These are phyloP conservation scores for Blastosporella zonata DNA, from an alignment of 1,284 basidiomycete species.

Conservation along the genomic window DNA sequence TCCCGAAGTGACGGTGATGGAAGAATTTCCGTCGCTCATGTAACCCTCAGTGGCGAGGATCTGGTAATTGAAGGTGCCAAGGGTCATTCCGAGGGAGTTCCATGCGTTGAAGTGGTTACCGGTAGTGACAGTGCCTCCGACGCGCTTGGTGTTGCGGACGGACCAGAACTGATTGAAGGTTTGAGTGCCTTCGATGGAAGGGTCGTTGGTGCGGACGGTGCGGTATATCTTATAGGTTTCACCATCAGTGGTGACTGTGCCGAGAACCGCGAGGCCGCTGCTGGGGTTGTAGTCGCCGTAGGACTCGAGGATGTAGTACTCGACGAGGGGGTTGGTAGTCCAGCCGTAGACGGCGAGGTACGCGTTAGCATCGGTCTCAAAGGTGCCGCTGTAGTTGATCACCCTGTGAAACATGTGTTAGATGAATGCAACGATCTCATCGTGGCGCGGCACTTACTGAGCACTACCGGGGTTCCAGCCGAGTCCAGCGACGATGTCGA, in stretches of 20 bases:
- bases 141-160: conserved; percentile 25
- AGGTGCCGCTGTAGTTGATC: conserved; percentile 32
- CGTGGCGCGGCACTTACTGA: background rate
- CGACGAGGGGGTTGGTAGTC: conserved; percentile 35
- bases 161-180: conserved; percentile 31
- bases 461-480: no score
- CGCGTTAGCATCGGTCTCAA: conserved; percentile 33
- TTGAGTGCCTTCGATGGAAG: conserved; percentile 27
- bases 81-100: conserved; percentile 28
- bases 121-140: conserved; percentile 31
- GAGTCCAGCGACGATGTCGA: conserved; percentile 21
- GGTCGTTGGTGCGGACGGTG: conserved; percentile 24
- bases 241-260: conserved; percentile 29
- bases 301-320: conserved; percentile 39
- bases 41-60: conserved; percentile 38
- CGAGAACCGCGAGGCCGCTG: conserved; percentile 24
- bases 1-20: background rate
- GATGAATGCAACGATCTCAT: background rate
- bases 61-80: conserved; percentile 37
- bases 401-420: conserved; percentile 15
- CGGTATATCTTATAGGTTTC: conserved; percentile 6
- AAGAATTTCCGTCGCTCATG: conserved; percentile 16
- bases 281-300: conserved; percentile 39
- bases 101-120: conserved; percentile 22
- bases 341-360: conserved; percentile 38